These are phyloP conservation scores for Penicillium cosmopolitanum DNA, from an alignment of 495 filamentous ascomycete genomes.

Conservation along the genomic window DNA sequence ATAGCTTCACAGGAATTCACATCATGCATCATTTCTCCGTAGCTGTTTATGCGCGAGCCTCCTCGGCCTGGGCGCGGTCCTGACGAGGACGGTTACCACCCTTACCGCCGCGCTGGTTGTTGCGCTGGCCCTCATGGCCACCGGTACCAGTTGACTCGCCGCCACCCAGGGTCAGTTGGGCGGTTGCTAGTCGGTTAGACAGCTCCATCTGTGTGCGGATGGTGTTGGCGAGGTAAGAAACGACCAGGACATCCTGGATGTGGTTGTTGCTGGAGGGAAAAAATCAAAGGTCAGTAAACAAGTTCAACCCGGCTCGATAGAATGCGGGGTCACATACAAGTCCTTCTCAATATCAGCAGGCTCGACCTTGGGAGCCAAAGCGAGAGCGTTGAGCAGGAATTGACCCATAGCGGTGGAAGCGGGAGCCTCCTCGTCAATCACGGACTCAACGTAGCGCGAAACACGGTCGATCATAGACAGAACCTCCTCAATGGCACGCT, in stretches of 20 bases:
- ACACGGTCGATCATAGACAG: slow-evolving; percentile 88
- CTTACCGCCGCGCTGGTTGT: slow-evolving; percentile 52
- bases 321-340: slow-evolving; percentile 62
- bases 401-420: slow-evolving; percentile 88
- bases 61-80: slow-evolving; percentile 40
- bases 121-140: slow-evolving; percentile 41
- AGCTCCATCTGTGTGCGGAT: slow-evolving; percentile 99
- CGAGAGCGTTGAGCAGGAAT: slow-evolving; percentile 88
- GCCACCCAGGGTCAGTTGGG: slow-evolving; percentile 69
- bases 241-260: slow-evolving; percentile 96
- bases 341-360: slow-evolving; percentile 86
- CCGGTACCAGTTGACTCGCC: slow-evolving; percentile 43
- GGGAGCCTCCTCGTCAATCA: slow-evolving; percentile 69
- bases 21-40: slow-evolving; percentile 32
- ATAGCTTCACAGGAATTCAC: slow-evolving; percentile 26
- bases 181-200: slow-evolving; percentile 88
- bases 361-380: slow-evolving; percentile 91
- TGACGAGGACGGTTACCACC: slow-evolving; percentile 50
- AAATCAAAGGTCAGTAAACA: slow-evolving; percentile 42
- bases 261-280: slow-evolving; percentile 77
- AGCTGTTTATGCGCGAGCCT: slow-evolving; percentile 45
- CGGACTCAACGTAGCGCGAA: slow-evolving; percentile 82
- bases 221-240: slow-evolving; percentile 96
- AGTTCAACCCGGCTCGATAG: slow-evolving; percentile 9
- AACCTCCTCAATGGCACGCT: slow-evolving; percentile 81